Conservation (phyloP, 148 eudicot genomes). For the Selenicereus undatus region DNA sequence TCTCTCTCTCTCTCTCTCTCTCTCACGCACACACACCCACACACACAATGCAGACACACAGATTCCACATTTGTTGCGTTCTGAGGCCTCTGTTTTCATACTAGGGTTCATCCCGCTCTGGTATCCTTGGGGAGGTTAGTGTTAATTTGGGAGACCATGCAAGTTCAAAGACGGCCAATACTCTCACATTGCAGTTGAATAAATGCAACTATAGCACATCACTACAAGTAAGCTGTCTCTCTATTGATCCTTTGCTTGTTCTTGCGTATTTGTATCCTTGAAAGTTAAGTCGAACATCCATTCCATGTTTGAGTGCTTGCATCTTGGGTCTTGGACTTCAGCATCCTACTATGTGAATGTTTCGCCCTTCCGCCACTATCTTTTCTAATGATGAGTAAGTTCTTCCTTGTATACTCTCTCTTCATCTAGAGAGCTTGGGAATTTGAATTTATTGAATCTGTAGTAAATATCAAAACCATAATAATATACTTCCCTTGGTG, state of each 20-base stretch:
- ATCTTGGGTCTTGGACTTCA: too few relatives aligned
- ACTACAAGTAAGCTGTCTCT: constrained; percentile 43
- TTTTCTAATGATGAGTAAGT: neutral
- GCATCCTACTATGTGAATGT: too few relatives aligned
- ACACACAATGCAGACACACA: neutral
- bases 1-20: neutral
- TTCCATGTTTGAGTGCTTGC: too few relatives aligned
- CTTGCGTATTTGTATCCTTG: neutral
- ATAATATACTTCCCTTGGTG: neutral
- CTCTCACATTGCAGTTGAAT: constrained; percentile 49
- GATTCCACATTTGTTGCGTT: neutral
- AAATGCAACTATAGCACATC: constrained; percentile 59
- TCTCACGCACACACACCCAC: neutral
- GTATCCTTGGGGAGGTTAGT: constrained; percentile 67
- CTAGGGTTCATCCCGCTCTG: constrained; percentile 73
- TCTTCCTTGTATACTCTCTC: neutral
- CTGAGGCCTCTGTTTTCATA: constrained; percentile 13
- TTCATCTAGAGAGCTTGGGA: neutral
- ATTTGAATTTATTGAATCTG: neutral
- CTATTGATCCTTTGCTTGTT: neutral
- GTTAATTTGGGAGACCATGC: constrained; percentile 45
- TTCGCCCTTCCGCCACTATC: too few relatives aligned
- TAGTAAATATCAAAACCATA: neutral
- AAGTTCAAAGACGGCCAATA: constrained; percentile 39
- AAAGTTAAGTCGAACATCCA: too few relatives aligned